A percentile compares a stretch with the other conserved stretches of the same genome.
Conservation (phyloP, 306 rosid genomes). For the Corylus heterophylla region DNA sequence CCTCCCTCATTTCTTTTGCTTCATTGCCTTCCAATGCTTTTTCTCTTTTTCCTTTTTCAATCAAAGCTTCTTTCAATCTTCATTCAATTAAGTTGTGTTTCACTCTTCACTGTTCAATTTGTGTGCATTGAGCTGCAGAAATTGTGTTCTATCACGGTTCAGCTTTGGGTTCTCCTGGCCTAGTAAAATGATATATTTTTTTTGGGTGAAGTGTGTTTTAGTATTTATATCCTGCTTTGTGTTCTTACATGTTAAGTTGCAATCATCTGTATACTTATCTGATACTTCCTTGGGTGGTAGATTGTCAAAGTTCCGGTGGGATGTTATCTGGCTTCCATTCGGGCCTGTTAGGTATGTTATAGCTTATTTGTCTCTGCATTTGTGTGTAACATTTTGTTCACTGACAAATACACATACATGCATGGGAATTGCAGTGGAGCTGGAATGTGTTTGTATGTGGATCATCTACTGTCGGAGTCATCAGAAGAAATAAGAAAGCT, state of each 20-base stretch:
- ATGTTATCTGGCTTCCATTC: constrained; percentile 82
- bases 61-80: not conserved
- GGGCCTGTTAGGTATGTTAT: constrained; percentile 74
- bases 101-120: not conserved
- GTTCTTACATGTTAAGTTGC: constrained; percentile 8
- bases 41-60: not conserved
- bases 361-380: constrained; percentile 11
- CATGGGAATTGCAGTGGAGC: constrained; percentile 62
- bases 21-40: not conserved
- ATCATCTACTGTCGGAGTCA: constrained; percentile 69
- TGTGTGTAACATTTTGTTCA: constrained; percentile 16
- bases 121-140: not conserved
- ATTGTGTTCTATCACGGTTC: not conserved
- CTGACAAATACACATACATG: constrained; percentile 9
- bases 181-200: not conserved
- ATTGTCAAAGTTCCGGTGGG: constrained; percentile 85
- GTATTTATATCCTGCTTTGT: constrained; percentile 14
- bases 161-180: not conserved
- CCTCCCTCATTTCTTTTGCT: not conserved
- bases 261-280: constrained; percentile 9
- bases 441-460: constrained; percentile 73
- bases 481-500: constrained; percentile 83
- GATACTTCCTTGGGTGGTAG: constrained; percentile 34
- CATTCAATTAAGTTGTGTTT: not conserved
- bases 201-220: constrained; percentile 13